Conservation (phyloP, 2,329 filamentous ascomycete species). For the Alternaria solani region DNA sequence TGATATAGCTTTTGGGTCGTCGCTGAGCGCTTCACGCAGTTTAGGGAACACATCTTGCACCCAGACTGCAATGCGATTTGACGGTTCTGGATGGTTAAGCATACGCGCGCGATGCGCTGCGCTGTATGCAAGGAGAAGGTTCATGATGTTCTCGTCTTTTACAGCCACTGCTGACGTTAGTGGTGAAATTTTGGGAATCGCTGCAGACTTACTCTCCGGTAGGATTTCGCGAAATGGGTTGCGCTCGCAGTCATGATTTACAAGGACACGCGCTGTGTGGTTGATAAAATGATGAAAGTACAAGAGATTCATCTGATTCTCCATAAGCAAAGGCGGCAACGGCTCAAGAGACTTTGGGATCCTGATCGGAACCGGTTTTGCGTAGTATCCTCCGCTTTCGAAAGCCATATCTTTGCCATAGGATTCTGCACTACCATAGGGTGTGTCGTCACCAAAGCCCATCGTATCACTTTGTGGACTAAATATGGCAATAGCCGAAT, state of each 20-base stretch:
- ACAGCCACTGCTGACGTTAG: conserved; percentile 65
- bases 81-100: conserved; percentile 75
- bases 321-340: conserved; percentile 65
- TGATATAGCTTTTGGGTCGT: conserved; percentile 62
- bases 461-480: conserved; percentile 43
- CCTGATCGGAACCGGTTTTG: conserved; percentile 70
- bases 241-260: conserved; percentile 68
- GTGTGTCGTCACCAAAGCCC: conserved; percentile 45
- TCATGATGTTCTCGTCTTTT: conserved; percentile 74
- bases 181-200: background rate
- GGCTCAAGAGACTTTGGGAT: conserved; percentile 66
- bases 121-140: conserved; percentile 80
- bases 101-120: conserved; percentile 83
- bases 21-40: conserved; percentile 70
- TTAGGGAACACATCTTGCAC: conserved; percentile 80
- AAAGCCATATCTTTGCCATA: conserved; percentile 62
- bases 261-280: conserved; percentile 75
- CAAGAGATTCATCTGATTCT: conserved; percentile 82
- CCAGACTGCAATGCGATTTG: conserved; percentile 80
- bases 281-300: conserved; percentile 79
- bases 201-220: conserved; percentile 63
- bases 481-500: conserved; percentile 65
- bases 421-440: conserved; percentile 44
- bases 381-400: conserved; percentile 72
- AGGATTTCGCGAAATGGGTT: conserved; percentile 69